Percentiles rank a stretch among this genome's conserved stretches.
Conservation (phyloP, 768 basidiomycete species). For the Phlebiopsis flavidoalba region DNA sequence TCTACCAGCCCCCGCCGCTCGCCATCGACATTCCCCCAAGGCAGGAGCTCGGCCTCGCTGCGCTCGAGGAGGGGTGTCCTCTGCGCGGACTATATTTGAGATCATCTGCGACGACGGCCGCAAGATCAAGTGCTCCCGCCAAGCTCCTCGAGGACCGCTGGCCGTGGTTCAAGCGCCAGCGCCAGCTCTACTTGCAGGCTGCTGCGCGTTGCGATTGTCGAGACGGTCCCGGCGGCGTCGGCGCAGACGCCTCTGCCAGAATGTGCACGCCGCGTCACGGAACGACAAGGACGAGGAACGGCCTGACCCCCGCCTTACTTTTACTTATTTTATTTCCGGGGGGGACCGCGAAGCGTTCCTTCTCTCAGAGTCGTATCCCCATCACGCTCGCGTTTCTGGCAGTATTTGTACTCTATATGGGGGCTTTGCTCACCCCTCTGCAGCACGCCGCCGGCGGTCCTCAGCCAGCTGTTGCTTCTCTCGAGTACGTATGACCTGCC, state of each 20-base stretch:
- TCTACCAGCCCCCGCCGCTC: constrained; percentile 80
- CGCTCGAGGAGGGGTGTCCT: constrained; percentile 74
- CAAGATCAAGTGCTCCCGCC: constrained; percentile 74
- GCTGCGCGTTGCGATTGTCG: constrained; percentile 54
- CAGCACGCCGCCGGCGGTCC: constrained; percentile 88
- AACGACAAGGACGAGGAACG: constrained; percentile 44
- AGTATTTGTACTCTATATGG: constrained; percentile 94
- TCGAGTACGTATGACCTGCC: constrained; percentile 76
- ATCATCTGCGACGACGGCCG: constrained; percentile 89
- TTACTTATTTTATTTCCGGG: too few species aligned
- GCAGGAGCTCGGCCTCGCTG: constrained; percentile 81
- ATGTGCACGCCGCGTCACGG: constrained; percentile 50
- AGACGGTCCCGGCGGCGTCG: constrained; percentile 51
- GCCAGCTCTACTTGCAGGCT: constrained; percentile 49
- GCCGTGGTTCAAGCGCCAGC: constrained; percentile 89
- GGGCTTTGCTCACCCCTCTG: constrained; percentile 79
- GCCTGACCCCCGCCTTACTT: constrained; percentile 77
- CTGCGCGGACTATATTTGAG: constrained; percentile 94
- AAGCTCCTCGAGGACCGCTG: constrained; percentile 86
- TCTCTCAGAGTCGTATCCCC: constrained; percentile 85
- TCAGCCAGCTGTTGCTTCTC: constrained; percentile 82
- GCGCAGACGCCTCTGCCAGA: constrained; percentile 62
- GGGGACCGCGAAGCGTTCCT: constrained; percentile 70
- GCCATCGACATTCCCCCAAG: constrained; percentile 60
- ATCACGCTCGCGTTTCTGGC: constrained; percentile 83